Conservation (phyloP, 176 grass and related monocot genomes). For the Aechmea fasciata region DNA sequence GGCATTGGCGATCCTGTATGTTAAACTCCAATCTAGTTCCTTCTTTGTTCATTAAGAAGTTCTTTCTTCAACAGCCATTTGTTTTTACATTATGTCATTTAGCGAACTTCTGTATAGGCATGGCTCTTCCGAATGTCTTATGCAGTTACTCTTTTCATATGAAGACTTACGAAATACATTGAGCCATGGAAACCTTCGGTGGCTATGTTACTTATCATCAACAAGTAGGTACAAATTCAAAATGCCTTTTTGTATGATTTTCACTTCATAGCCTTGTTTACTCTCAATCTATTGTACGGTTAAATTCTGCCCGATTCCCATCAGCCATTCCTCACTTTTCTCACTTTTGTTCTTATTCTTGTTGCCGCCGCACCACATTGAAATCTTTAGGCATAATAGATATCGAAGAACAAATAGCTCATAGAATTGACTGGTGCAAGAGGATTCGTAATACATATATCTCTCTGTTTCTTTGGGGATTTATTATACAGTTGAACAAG, state of each 20-base stretch:
- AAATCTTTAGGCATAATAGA: too few species aligned
- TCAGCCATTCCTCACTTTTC: too few species aligned
- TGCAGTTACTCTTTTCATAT: conserved; percentile 47
- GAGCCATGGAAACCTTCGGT: conserved; percentile 45
- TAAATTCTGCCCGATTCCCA: too few species aligned
- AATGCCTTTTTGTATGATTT: neutral
- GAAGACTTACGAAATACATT: conserved; percentile 38
- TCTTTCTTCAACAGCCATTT: neutral
- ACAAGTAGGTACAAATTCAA: conserved; percentile 46
- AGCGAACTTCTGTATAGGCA: neutral
- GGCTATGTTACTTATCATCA: conserved; percentile 77
- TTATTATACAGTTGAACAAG: too few species aligned
- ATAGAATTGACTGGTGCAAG: too few species aligned
- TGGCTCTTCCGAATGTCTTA: conserved; percentile 17
- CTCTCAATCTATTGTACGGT: too few species aligned
- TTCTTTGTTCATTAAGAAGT: neutral
- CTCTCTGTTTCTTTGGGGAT: too few species aligned
- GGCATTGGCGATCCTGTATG: conserved; percentile 72
- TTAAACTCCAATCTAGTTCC: neutral
- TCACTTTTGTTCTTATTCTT: too few species aligned
- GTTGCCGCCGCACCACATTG: too few species aligned
- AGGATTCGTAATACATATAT: too few species aligned
- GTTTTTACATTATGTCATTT: neutral
- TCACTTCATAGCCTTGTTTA: too few species aligned
- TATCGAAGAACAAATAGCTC: too few species aligned